Percentiles rank a stretch among this genome's conserved stretches.
These are phyloP conservation scores for Calonectria montana DNA, from an alignment of 2,329 filamentous ascomycete genomes.

Conservation along the genomic window DNA sequence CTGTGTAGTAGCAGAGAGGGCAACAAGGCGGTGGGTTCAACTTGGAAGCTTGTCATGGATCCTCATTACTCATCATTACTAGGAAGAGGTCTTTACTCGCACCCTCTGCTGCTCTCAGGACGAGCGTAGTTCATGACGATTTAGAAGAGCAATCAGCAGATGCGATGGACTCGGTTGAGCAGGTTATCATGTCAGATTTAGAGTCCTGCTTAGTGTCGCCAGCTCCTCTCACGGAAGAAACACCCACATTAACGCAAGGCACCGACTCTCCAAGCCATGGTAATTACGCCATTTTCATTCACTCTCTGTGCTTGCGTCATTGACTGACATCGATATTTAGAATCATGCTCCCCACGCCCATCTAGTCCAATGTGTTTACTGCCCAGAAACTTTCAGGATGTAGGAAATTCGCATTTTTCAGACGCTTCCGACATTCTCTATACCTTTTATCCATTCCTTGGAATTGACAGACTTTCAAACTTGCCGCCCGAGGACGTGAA, in stretches of 20 bases:
- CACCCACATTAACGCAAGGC: neutral
- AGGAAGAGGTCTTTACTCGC: neutral
- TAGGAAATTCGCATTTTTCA: neutral
- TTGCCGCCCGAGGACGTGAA: constrained; percentile 58
- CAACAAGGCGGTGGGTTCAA: constrained; percentile 48
- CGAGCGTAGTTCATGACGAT: neutral
- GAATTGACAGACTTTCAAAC: constrained; percentile 46
- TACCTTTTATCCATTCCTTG: constrained; percentile 56
- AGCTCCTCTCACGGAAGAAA: neutral
- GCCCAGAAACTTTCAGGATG: neutral
- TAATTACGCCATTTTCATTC: neutral
- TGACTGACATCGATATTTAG: neutral
- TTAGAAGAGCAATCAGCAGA: neutral
- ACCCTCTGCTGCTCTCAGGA: neutral
- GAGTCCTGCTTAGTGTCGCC: neutral
- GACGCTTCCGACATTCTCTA: constrained; percentile 47
- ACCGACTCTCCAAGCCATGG: neutral
- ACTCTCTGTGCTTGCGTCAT: too few relatives aligned
- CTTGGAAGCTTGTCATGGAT: neutral
- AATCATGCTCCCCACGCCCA: neutral
- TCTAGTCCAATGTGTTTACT: neutral
- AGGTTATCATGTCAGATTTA: neutral
- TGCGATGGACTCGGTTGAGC: neutral
- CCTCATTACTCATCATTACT: neutral
- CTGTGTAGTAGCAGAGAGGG: constrained; percentile 52